phyloP scores from a whole-genome alignment of 805 yeast genomes.

The Cyberlindnera bimundalis region DNA sequence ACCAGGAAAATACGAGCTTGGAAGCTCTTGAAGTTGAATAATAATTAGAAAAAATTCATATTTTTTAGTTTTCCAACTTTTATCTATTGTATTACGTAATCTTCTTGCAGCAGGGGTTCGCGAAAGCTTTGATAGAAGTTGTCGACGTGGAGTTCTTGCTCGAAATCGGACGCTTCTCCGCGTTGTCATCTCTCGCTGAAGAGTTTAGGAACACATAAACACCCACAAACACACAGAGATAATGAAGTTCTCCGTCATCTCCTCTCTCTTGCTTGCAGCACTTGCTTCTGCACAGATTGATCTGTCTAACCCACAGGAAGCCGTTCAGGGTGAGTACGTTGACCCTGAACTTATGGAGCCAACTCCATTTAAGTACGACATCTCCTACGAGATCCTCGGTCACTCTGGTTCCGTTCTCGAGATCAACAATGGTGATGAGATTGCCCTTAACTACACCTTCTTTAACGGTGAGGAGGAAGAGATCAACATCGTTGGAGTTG shows the following conservation, averaged over 20 bases:
- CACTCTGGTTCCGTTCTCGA: slow-evolving; percentile 39
- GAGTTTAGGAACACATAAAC: too few relatives aligned
- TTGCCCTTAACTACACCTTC: slow-evolving; percentile 49
- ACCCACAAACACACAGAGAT: neutral
- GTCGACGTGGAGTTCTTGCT: neutral
- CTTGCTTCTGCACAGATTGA: slow-evolving; percentile 18
- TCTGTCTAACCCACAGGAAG: slow-evolving; percentile 18
- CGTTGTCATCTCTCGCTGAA: too few relatives aligned
- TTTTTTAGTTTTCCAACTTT: too few relatives aligned
- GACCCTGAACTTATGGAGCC: slow-evolving; percentile 23
- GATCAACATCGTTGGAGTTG: slow-evolving; percentile 59
- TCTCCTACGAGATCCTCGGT: slow-evolving; percentile 48
- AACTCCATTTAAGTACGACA: slow-evolving; percentile 42
- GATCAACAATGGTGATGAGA: slow-evolving; percentile 48
- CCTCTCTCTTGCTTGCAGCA: slow-evolving; percentile 14
- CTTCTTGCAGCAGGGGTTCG: too few relatives aligned
- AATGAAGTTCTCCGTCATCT: slow-evolving; percentile 21
- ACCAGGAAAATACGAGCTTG: slow-evolving; percentile 37
- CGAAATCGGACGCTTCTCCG: neutral
- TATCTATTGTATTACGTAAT: neutral
- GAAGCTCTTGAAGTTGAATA: slow-evolving; percentile 4
- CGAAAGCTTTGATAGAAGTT: neutral
- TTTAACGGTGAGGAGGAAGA: slow-evolving; percentile 49
- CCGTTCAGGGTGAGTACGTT: slow-evolving; percentile 17
- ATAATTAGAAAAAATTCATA: too few relatives aligned